Percentiles rank a stretch among this genome's conserved stretches.
Conservation (phyloP, 345 rosid species). For the Melaleuca quinquenervia region DNA sequence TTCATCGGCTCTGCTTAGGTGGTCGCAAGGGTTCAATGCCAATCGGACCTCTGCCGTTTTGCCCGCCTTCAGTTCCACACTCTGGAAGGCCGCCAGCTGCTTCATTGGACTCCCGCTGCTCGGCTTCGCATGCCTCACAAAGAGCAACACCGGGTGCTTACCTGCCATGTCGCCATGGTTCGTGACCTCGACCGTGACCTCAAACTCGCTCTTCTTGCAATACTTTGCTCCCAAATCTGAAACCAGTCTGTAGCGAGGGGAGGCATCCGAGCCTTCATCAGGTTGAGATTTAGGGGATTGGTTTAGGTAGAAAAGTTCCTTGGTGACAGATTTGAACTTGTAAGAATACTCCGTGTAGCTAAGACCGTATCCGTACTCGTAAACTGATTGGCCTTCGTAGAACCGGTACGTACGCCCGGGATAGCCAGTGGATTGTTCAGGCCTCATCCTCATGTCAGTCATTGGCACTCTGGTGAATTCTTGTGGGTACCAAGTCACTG, state of each 20-base stretch:
- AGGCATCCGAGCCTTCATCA: constrained; percentile 1
- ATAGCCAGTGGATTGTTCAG: constrained; percentile 40
- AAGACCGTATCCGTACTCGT: constrained; percentile 63
- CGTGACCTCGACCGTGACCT: constrained; percentile 32
- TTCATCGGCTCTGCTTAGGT: constrained; percentile 57
- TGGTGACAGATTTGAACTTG: constrained; percentile 15
- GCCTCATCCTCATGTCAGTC: constrained; percentile 90
- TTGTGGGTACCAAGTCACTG: constrained; percentile 83
- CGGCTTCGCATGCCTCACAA: constrained; percentile 26
- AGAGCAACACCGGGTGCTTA: constrained; percentile 68
- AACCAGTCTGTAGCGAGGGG: constrained; percentile 12
- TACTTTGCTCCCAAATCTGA: constrained; percentile 35
- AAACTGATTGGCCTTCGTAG: constrained; percentile 54
- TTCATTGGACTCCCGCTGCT: constrained; percentile 49
- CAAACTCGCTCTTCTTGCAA: constrained; percentile 32
- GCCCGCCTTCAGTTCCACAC: constrained; percentile 41
- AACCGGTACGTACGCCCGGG: constrained; percentile 90
- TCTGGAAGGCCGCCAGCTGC: constrained; percentile 62
- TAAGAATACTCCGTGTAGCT: constrained; percentile 67
- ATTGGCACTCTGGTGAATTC: constrained; percentile 52
- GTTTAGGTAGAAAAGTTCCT: constrained; percentile 22
- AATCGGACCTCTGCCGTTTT: constrained; percentile 46
- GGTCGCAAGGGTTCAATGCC: constrained; percentile 49
- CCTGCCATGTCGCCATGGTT: constrained; percentile 58
- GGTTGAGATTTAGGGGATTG: constrained; percentile 6